Conservation (phyloP, 306 rosid genomes). For the Cicer judaicum region DNA sequence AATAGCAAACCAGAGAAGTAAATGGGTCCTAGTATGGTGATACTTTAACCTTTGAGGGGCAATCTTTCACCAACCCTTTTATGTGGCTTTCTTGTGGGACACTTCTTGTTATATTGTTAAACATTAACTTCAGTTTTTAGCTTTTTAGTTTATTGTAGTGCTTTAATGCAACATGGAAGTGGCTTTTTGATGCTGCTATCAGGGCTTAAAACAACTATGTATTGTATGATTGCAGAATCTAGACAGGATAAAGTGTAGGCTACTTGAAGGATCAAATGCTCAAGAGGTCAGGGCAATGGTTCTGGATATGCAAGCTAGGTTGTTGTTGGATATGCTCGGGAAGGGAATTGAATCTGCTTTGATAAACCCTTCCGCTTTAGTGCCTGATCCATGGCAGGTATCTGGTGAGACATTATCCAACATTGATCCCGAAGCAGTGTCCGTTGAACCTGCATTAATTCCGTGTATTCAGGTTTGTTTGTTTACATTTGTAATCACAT, state of each 20-base stretch:
- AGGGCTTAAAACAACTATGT: conserved; percentile 28
- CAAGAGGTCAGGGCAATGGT: conserved; percentile 98
- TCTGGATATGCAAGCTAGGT: conserved; percentile 99
- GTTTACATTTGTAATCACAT: conserved; percentile 25
- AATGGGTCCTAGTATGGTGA: background rate
- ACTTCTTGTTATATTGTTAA: background rate
- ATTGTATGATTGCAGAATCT: conserved; percentile 73
- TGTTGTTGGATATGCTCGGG: conserved; percentile 96
- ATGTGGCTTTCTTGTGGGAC: conserved; percentile 14
- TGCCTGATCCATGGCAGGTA: conserved; percentile 87
- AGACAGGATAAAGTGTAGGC: conserved; percentile 94
- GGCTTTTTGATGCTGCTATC: conserved; percentile 10
- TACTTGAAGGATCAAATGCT: conserved; percentile 92
- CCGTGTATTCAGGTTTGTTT: conserved; percentile 76
- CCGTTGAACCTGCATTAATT: conserved; percentile 81
- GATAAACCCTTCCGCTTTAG: conserved; percentile 78
- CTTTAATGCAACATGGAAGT: background rate
- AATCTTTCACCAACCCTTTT: conserved; percentile 15
- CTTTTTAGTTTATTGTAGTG: conserved; percentile 31
- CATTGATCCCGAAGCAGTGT: conserved; percentile 78
- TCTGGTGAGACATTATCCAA: conserved; percentile 67
- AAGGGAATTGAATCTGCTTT: conserved; percentile 97
- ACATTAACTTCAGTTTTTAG: conserved; percentile 20
- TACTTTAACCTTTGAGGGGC: conserved; percentile 2
- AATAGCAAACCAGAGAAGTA: conserved; percentile 3